A percentile compares a stretch with the other conserved stretches of the same genome.
These are phyloP conservation scores for Zasmidium cellare DNA, from an alignment of 2,329 filamentous ascomycete species.

Conservation along the genomic window DNA sequence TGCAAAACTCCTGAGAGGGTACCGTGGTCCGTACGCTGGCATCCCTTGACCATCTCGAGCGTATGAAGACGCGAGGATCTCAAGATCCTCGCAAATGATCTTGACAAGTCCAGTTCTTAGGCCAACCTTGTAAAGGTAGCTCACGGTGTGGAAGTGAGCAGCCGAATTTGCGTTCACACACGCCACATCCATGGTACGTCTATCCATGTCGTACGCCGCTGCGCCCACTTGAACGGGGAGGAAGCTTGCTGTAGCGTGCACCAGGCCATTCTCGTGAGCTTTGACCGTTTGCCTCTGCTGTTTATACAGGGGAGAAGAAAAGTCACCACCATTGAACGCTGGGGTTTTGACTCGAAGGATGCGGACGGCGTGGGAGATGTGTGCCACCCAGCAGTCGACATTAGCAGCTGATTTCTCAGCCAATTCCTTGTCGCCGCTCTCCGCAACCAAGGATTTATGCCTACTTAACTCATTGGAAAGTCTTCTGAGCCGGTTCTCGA, in stretches of 20 bases:
- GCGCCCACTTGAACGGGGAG: not conserved
- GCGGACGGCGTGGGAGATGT: too few relatives aligned
- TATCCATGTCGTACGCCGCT: not conserved
- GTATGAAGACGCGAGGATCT: not conserved
- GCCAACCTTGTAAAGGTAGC: slow-evolving; percentile 1
- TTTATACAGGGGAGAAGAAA: not conserved
- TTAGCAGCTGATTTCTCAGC: too few relatives aligned
- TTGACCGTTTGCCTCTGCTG: not conserved
- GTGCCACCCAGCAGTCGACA: too few relatives aligned
- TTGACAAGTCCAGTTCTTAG: not conserved
- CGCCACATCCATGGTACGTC: not conserved
- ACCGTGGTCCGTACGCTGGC: not conserved
- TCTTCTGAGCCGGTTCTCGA: too few relatives aligned
- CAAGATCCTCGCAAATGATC: not conserved
- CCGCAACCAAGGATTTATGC: too few relatives aligned
- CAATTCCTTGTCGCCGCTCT: too few relatives aligned
- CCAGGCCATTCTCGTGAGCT: not conserved
- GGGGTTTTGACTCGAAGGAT: not conserved
- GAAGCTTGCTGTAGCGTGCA: not conserved
- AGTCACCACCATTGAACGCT: not conserved
- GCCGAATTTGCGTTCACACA: not conserved
- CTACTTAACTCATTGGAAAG: too few relatives aligned
- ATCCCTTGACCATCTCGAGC: not conserved
- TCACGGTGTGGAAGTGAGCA: not conserved
- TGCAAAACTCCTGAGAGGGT: too few relatives aligned